phyloP scores from a whole-genome alignment of 1,139 yeast genomes.

The Ashbya aceris region DNA sequence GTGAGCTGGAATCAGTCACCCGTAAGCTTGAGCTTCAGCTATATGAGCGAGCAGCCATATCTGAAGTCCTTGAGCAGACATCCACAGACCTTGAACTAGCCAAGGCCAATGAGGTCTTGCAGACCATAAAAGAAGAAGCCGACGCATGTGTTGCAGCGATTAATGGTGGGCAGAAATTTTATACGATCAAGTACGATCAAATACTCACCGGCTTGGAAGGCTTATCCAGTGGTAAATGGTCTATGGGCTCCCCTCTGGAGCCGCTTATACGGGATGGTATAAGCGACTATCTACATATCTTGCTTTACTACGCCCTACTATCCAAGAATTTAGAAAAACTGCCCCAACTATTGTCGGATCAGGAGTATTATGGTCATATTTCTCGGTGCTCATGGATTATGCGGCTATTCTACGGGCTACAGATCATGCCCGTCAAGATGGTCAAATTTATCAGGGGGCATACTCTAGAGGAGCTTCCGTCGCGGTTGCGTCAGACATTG shows the following conservation, averaged over 20 bases:
- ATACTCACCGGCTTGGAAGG: not conserved
- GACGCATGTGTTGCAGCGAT: constrained; percentile 1
- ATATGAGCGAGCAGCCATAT: not conserved
- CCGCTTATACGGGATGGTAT: constrained; percentile 3
- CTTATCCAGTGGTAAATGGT: not conserved
- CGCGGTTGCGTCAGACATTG: constrained; percentile 7
- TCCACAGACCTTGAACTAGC: not conserved
- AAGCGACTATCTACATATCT: constrained; percentile 6
- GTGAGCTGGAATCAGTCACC: constrained; percentile 1
- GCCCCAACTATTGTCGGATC: constrained; percentile 15
- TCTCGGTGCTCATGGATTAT: constrained; percentile 22
- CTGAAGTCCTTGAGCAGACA: not conserved
- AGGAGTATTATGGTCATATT: constrained; percentile 15
- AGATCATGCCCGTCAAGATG: constrained; percentile 12
- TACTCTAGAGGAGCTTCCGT: not conserved
- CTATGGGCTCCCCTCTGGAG: not conserved
- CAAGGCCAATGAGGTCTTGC: constrained; percentile 2
- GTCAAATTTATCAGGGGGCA: not conserved
- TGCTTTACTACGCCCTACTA: constrained; percentile 17
- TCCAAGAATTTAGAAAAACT: constrained; percentile 13
- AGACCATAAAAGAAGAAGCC: not conserved
- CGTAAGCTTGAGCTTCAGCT: constrained; percentile 1
- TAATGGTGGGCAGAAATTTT: constrained; percentile 1
- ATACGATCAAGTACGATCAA: not conserved
- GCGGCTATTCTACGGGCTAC: constrained; percentile 29